Conservation (phyloP, 495 filamentous ascomycete genomes). For the Aspergillus sparsus region DNA sequence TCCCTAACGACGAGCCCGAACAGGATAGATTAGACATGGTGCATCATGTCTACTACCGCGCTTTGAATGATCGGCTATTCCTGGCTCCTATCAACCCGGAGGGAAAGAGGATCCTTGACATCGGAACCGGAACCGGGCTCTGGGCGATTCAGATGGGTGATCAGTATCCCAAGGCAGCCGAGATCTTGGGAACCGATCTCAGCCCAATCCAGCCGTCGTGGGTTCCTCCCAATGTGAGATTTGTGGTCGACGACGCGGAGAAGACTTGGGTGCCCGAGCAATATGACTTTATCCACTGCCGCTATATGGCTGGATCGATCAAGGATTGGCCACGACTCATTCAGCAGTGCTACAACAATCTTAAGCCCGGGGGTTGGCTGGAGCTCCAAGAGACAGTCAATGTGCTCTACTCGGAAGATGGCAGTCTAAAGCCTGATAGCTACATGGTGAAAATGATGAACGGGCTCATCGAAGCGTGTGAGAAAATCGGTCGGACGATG, state of each 20-base stretch:
- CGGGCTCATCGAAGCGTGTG: constrained; percentile 23
- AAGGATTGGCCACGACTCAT: constrained; percentile 34
- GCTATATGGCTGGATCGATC: constrained; percentile 37
- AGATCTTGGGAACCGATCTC: constrained; percentile 42
- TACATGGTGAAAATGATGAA: constrained; percentile 35
- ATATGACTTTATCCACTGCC: constrained; percentile 38
- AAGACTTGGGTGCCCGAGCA: constrained; percentile 25
- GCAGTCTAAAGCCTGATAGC: constrained; percentile 33
- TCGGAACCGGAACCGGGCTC: constrained; percentile 40
- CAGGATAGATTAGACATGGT: constrained; percentile 33
- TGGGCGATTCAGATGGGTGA: constrained; percentile 46
- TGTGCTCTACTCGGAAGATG: constrained; percentile 33
- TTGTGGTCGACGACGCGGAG: constrained; percentile 43
- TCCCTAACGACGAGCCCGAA: constrained; percentile 34
- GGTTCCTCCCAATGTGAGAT: constrained; percentile 41
- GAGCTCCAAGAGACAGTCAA: constrained; percentile 40
- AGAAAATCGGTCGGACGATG: constrained; percentile 34
- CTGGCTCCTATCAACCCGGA: constrained; percentile 24
- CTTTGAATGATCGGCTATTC: constrained; percentile 21
- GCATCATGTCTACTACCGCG: constrained; percentile 22
- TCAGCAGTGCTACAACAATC: constrained; percentile 27
- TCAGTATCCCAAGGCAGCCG: constrained; percentile 20
- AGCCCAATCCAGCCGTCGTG: constrained; percentile 52
- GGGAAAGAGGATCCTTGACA: constrained; percentile 22
- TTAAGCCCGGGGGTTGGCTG: constrained; percentile 44